Percentiles rank a stretch among this genome's conserved stretches.
phyloP scores from a whole-genome alignment of 2,329 filamentous ascomycete genomes.

The Chlorencoelia australis region DNA sequence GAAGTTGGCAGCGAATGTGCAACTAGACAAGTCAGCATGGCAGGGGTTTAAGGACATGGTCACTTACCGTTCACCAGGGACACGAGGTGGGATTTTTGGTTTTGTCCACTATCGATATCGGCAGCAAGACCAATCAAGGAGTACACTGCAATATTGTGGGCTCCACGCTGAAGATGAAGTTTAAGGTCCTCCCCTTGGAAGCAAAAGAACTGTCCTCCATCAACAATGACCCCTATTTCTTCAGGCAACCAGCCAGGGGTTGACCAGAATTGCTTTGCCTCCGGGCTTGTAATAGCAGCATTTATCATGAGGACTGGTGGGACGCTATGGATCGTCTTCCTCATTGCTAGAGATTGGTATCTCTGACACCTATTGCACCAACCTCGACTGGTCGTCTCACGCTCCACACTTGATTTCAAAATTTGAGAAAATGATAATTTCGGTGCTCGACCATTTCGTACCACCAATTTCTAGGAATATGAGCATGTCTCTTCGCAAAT shows the following conservation, averaged over 20 bases:
- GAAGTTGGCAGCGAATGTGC: slow-evolving; percentile 53
- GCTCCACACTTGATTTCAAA: slow-evolving; percentile 84
- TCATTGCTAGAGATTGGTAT: slow-evolving; percentile 78
- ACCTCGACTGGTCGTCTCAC: slow-evolving; percentile 78
- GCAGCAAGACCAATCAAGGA: slow-evolving; percentile 83
- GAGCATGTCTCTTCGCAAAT: slow-evolving; percentile 9
- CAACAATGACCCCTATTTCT: slow-evolving; percentile 85
- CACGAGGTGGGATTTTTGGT: slow-evolving; percentile 83
- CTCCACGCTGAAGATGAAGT: slow-evolving; percentile 66
- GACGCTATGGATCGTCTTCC: slow-evolving; percentile 73
- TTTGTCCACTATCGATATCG: slow-evolving; percentile 77
- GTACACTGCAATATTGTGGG: slow-evolving; percentile 77
- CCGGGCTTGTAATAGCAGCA: slow-evolving; percentile 60
- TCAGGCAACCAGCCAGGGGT: slow-evolving; percentile 85
- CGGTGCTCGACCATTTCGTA: slow-evolving; percentile 41
- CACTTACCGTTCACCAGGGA: slow-evolving; percentile 73
- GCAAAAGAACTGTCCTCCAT: slow-evolving; percentile 86
- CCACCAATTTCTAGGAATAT: slow-evolving; percentile 34
- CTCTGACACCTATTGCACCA: slow-evolving; percentile 89
- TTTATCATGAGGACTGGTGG: slow-evolving; percentile 86
- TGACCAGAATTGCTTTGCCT: slow-evolving; percentile 75
- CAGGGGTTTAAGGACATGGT: no score
- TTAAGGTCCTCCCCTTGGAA: slow-evolving; percentile 88
- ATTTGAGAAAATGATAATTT: slow-evolving; percentile 75
- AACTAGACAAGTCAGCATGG: slow-evolving; percentile 41